Percentiles rank a stretch among this genome's conserved stretches.
Evolutionary conservation across 257 asterid species (phyloP).

Genomic region (Ilex asprella): DNA sequence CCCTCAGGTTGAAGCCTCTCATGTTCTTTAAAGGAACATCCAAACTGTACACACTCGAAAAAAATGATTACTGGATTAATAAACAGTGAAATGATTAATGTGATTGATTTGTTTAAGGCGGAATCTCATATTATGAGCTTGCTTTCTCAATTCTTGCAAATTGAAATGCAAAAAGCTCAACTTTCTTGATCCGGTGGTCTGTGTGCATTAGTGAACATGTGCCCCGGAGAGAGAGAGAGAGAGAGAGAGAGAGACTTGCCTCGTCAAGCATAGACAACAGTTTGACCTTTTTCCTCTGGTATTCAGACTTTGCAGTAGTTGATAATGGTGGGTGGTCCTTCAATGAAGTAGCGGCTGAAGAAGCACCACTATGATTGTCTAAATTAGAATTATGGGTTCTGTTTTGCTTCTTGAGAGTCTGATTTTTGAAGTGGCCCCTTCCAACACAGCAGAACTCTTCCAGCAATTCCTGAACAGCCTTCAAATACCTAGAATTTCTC

Average conservation of each 20-base stretch:
- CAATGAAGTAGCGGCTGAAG: conserved; percentile 9
- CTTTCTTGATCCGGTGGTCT: not conserved
- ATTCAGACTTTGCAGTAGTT: conserved; percentile 48
- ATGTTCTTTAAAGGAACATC: conserved; percentile 8
- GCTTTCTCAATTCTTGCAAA: conserved; percentile 4
- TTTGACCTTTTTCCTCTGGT: conserved; percentile 63
- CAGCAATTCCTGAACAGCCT: conserved; percentile 52
- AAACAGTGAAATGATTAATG: not conserved
- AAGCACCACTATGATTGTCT: conserved; percentile 13
- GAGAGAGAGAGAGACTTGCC: conserved; percentile 29
- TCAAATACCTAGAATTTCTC: conserved; percentile 45
- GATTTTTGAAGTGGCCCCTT: conserved; percentile 37
- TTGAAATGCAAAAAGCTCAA: conserved; percentile 2
- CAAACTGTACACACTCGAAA: too few relatives aligned
- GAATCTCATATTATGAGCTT: conserved; percentile 2
- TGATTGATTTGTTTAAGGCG: not conserved
- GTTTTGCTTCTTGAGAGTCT: conserved; percentile 22
- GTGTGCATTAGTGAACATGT: conserved; percentile 2
- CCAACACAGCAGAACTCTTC: conserved; percentile 73
- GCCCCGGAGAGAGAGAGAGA: conserved; percentile 2
- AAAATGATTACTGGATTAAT: too few relatives aligned
- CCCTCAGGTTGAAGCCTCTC: conserved; percentile 44
- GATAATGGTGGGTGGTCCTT: conserved; percentile 41
- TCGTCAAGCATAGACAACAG: conserved; percentile 75
- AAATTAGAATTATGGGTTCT: conserved; percentile 59